phyloP scores from a whole-genome alignment of 768 basidiomycete genomes.

The Pleurotus eryngii region DNA sequence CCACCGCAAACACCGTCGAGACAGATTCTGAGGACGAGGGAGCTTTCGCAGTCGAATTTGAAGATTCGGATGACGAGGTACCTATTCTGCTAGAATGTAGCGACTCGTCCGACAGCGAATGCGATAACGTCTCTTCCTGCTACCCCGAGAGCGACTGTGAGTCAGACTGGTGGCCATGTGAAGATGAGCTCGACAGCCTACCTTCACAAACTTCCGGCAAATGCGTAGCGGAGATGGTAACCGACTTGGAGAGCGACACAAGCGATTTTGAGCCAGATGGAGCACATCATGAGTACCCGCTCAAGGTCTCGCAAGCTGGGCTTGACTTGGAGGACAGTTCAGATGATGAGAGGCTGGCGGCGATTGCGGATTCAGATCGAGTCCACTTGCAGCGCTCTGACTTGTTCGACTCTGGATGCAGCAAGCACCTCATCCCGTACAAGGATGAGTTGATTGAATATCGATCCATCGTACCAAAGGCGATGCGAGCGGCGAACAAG shows the following conservation, averaged over 20 bases:
- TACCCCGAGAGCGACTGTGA: not conserved
- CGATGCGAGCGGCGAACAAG: slow-evolving; percentile 21
- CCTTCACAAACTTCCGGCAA: not conserved
- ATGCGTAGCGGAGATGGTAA: not conserved
- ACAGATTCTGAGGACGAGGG: slow-evolving; percentile 2
- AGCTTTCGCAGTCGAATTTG: not conserved
- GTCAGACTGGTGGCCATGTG: not conserved
- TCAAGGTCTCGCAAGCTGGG: not conserved
- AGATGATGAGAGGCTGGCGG: not conserved
- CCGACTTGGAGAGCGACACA: not conserved
- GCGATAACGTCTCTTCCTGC: not conserved
- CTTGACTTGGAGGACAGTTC: not conserved
- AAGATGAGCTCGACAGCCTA: not conserved
- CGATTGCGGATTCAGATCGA: not conserved
- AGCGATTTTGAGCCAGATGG: not conserved
- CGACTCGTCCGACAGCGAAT: not conserved
- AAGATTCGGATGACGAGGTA: not conserved
- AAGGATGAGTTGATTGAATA: slow-evolving; percentile 15
- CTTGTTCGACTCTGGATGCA: slow-evolving; percentile 10
- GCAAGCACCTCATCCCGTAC: slow-evolving; percentile 19
- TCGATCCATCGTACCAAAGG: slow-evolving; percentile 12
- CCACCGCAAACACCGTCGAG: slow-evolving; percentile 13
- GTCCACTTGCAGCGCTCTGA: not conserved
- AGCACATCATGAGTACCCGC: not conserved
- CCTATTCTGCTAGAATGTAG: not conserved